Conservation (phyloP, 345 rosid species). For the Noccaea caerulescens region DNA sequence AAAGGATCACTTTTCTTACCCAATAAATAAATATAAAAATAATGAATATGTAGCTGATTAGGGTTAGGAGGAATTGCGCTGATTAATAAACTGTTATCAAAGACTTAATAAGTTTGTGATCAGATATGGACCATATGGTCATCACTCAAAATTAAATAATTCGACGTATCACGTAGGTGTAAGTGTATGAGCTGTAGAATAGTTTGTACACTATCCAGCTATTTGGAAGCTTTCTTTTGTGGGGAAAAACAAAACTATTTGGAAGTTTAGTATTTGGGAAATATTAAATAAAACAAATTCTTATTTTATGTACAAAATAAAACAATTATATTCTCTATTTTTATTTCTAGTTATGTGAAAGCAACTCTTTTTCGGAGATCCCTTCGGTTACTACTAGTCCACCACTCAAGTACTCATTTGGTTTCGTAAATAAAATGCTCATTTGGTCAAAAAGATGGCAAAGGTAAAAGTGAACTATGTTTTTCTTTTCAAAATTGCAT, state of each 20-base stretch:
- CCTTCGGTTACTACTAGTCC: neutral
- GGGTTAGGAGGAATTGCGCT: conserved; percentile 9
- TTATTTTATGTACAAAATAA: neutral
- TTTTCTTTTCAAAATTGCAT: neutral
- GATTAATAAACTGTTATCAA: neutral
- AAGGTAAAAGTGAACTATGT: neutral
- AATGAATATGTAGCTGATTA: conserved; percentile 13
- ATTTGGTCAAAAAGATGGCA: conserved; percentile 17
- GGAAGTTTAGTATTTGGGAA: neutral
- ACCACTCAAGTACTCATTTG: neutral
- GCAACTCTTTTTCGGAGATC: neutral
- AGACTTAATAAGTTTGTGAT: neutral
- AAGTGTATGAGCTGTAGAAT: neutral
- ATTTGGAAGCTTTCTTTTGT: too few species aligned
- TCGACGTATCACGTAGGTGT: neutral
- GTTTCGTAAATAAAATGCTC: neutral
- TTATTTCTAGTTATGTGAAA: conserved; percentile 22
- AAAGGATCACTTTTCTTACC: conserved; percentile 28
- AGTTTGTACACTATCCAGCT: neutral
- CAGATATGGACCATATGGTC: neutral
- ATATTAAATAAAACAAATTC: neutral
- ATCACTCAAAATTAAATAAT: neutral
- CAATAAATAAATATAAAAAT: neutral
- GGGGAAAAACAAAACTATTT: too few species aligned
- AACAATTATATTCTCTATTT: neutral